These are phyloP conservation scores for Leishmania lainsoni DNA, from an alignment of 208 protist species.

Conservation along the genomic window DNA sequence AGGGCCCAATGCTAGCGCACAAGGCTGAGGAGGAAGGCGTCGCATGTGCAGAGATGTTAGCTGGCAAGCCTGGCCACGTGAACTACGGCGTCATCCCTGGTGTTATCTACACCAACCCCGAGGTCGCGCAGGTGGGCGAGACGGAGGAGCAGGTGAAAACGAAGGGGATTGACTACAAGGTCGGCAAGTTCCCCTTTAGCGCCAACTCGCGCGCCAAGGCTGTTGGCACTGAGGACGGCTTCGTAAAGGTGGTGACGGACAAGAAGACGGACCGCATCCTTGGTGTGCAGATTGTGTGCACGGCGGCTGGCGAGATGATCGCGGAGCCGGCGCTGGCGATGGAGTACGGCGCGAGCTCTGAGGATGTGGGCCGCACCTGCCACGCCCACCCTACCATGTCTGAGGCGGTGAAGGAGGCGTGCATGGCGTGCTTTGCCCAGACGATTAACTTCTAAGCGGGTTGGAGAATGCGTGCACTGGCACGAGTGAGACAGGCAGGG, in stretches of 20 bases:
- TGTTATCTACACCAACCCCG: conserved; percentile 99
- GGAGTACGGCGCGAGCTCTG: conserved; percentile 97
- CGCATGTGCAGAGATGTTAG: conserved; percentile 93
- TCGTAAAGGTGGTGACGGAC: conserved; percentile 97
- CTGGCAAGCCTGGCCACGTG: conserved; percentile 94
- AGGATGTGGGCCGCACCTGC: conserved; percentile 98
- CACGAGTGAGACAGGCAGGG: background rate
- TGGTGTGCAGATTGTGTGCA: conserved; percentile 98
- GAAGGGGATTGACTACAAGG: conserved; percentile 92
- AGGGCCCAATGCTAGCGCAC: conserved; percentile 99
- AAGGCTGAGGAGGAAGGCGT: conserved; percentile 99
- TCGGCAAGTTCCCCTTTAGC: conserved; percentile 98
- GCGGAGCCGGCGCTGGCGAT: conserved; percentile 97
- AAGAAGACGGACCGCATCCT: conserved; percentile 97
- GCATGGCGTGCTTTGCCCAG: conserved; percentile 96
- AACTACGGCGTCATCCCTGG: conserved; percentile 98
- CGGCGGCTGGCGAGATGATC: conserved; percentile 97
- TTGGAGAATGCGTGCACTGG: background rate
- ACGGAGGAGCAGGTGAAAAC: conserved; percentile 97
- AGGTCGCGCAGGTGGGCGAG: conserved; percentile 98
- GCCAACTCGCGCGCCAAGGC: conserved; percentile 98
- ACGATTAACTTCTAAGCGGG: conserved; percentile 97
- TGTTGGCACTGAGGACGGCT: conserved; percentile 94
- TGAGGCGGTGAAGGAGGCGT: conserved; percentile 99
- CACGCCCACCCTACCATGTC: conserved; percentile 99